Base-by-base conservation (phyloP, 495 filamentous ascomycete genomes). In the Aspergillus conjunctus region DNA sequence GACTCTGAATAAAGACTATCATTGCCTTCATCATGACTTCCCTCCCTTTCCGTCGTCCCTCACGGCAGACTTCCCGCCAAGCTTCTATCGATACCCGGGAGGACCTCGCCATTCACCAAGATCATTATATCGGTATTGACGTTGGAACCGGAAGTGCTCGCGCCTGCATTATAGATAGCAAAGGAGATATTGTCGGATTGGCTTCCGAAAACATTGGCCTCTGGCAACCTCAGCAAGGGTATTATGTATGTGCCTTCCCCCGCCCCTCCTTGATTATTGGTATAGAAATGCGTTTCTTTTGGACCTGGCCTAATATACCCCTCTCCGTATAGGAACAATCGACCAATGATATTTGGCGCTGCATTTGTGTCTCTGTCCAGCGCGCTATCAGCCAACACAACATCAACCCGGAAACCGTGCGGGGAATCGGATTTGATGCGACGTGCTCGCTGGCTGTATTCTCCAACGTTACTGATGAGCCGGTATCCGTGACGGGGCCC, bases 371-470 rank as follows among this genome's bases (percentile, higher is more conserved):
- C 53, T 92, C 90, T 39, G 90, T 95, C 32, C 87, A 90, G 59
- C 82, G 85, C 34, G 90, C 90, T 32, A 79, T 97, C 65, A 82
- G 81, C 67, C 85, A 93, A 69, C 88, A 94, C 55, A 87, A 86
- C 66, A 86, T 96, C 68, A 85, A 90, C 63, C 82, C 88, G 7
- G 72, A 71, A 54, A 83, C 82, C 15, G 86, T 98, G 62, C 86
- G 87, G 44, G 94, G 94, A 44, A 89, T 98, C 65, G 94, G 93
- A 17, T 97, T 98, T 72, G 94, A 98, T 71, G 94, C 94, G 10
- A 98, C 94, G 12, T 98, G 94, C 80, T 98, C 94, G 5, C 82
- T 98, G 33, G 84, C 91, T 9, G 92, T 98, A 54, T 95, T 98
- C 76, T 83, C 87, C 58, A 78, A 90, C 69, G 90, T 95, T 60